Conservation (phyloP, 2,329 filamentous ascomycete species). For the Neofusicoccum ribis region DNA sequence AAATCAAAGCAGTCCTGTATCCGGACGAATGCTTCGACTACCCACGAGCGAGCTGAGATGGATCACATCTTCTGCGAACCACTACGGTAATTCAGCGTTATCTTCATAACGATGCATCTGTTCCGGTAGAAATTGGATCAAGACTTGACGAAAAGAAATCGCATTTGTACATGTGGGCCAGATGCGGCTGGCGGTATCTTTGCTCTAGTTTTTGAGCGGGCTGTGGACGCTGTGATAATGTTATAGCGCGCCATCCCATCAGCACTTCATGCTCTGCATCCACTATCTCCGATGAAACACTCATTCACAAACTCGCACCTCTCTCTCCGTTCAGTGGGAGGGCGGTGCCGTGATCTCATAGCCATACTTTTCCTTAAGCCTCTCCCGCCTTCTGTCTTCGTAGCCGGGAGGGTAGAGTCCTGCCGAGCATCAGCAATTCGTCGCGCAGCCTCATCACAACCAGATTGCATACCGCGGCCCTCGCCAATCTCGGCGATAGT, state of each 20-base stretch:
- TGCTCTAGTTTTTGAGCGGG: slow-evolving; percentile 1
- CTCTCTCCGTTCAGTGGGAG: not conserved
- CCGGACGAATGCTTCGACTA: too few species aligned
- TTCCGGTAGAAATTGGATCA: too few species aligned
- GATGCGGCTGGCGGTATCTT: slow-evolving; percentile 10
- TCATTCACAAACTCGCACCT: not conserved
- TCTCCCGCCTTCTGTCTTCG: slow-evolving; percentile 76
- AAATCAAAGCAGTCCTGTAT: too few species aligned
- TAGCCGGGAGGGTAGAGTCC: slow-evolving; percentile 81
- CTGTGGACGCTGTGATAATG: not conserved
- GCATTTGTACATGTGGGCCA: slow-evolving; percentile 16
- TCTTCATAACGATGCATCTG: too few species aligned
- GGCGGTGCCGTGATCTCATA: slow-evolving; percentile 63
- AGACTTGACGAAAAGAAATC: not conserved
- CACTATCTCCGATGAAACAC: not conserved
- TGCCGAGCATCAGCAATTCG: slow-evolving; percentile 39
- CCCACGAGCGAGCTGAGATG: too few species aligned
- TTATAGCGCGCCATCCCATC: not conserved
- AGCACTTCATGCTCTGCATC: not conserved
- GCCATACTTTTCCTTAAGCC: slow-evolving; percentile 84
- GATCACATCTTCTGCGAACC: too few species aligned
- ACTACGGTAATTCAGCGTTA: too few species aligned
- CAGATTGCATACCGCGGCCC: slow-evolving; percentile 67
- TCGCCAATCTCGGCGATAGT: slow-evolving; percentile 81
- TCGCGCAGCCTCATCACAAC: not conserved